These are phyloP conservation scores for Xylaria cubensis DNA, from an alignment of 495 filamentous ascomycete genomes.

Conservation along the genomic window DNA sequence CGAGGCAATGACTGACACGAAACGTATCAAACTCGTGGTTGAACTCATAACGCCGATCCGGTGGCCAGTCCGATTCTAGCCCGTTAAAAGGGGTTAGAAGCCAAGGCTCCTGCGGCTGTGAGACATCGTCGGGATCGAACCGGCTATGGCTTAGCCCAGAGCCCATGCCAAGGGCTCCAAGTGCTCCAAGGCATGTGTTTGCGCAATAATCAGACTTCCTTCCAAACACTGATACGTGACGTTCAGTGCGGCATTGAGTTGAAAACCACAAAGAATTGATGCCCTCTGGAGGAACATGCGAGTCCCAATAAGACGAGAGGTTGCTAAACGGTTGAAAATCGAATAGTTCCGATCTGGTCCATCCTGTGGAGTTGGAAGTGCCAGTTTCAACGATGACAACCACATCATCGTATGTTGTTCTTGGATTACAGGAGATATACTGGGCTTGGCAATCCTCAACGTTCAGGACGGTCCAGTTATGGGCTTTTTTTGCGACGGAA, in stretches of 20 bases:
- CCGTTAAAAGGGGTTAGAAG: too few species aligned
- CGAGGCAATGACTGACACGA: not conserved
- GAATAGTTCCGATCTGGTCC: too few species aligned
- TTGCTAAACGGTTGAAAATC: too few species aligned
- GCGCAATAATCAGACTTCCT: not conserved
- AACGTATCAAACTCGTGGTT: too few species aligned
- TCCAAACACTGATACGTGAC: too few species aligned
- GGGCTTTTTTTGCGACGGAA: conserved; percentile 5
- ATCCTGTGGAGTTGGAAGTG: too few species aligned
- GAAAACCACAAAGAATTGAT: conserved; percentile 34
- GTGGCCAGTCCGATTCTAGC: too few species aligned
- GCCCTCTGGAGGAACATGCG: conserved; percentile 3
- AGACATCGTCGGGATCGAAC: too few species aligned
- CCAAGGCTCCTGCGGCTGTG: too few species aligned
- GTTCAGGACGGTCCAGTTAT: conserved; percentile 14
- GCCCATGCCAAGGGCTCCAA: not conserved
- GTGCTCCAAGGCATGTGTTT: conserved; percentile 7
- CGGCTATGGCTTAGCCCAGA: too few species aligned
- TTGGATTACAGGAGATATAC: conserved; percentile 28
- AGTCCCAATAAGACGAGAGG: too few species aligned
- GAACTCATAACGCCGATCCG: too few species aligned
- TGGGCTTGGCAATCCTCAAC: conserved; percentile 14
- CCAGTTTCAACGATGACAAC: conserved; percentile 25
- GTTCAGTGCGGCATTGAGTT: conserved; percentile 19
- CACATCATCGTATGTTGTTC: conserved; percentile 22